Conservation (phyloP, 352 stramenopile genomes). For the Nothophytophthora sp. region DNA sequence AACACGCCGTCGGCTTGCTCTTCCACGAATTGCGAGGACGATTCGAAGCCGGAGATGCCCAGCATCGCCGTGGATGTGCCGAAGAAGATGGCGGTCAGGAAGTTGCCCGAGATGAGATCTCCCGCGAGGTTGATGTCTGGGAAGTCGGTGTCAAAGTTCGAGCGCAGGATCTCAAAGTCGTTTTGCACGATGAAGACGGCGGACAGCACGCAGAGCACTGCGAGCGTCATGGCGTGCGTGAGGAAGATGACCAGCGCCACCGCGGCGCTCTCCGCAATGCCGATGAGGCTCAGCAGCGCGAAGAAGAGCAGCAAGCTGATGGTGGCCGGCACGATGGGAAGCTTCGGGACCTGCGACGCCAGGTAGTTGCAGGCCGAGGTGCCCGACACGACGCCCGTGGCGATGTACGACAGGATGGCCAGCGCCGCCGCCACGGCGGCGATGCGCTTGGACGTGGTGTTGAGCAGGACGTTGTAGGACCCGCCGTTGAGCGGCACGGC, state of each 20-base stretch:
- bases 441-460: constrained; percentile 94
- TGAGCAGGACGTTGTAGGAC: constrained; percentile 96
- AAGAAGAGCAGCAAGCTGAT: constrained; percentile 92
- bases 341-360: constrained; percentile 67
- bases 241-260: constrained; percentile 94
- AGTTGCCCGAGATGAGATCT: constrained; percentile 73
- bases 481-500: constrained; percentile 95
- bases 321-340: constrained; percentile 79
- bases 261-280: constrained; percentile 92
- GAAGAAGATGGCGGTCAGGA: constrained; percentile 91
- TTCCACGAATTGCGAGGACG: constrained; percentile 94
- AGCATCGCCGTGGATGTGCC: constrained; percentile 94
- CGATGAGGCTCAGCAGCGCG: constrained; percentile 88
- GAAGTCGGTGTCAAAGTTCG: constrained; percentile 87
- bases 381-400: constrained; percentile 91
- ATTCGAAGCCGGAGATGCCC: constrained; percentile 95
- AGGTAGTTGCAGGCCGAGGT: constrained; percentile 90
- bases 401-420: constrained; percentile 96
- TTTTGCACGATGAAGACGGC: constrained; percentile 80
- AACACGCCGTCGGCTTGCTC: constrained; percentile 95
- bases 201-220: constrained; percentile 78
- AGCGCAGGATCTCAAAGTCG: constrained; percentile 74
- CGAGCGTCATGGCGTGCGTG: constrained; percentile 84
- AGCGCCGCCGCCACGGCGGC: constrained; percentile 93
- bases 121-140: constrained; percentile 89